Base-by-base conservation (phyloP, 352 stramenopile genomes). In the Pythium phragmiticola region DNA sequence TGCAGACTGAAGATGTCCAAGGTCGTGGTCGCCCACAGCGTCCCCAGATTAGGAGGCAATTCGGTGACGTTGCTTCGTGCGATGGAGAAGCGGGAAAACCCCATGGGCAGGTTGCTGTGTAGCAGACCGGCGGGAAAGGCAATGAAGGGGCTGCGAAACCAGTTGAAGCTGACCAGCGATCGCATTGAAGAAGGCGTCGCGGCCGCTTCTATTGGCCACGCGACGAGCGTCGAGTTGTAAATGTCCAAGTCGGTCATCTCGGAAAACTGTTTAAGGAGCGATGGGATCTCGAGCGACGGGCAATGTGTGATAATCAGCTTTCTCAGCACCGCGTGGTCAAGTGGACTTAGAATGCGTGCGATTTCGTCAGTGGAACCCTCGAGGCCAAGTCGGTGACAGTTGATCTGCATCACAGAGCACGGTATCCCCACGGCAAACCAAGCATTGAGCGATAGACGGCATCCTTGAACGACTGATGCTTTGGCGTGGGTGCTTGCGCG, bases 271-370 rank as follows among this genome's bases (percentile, higher is more conserved):
- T 39, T 28, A 45, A 70, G 57, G 3, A 59, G 3, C 1, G 23
- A 26, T 9, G 64, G 64, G 33, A 70, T 52, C 23, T 63, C 64
- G 4, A 70, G 47, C 7, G 36, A 26, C 12, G 45, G 42, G 33
- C 64, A 70, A 42, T 70, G 64, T 11, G 64, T 70, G 51, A 66
- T 34, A 36, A 70, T 66, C 17, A 70, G 26, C 34, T 66, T 65
- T 23, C 52, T 48, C 5, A 70, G 19, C 1, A 63, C 37, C 4
- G 36, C 42, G 4, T 51, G 49, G 23, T 70, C 64, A 2, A 62
- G 49, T 28, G 42, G 57, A 8, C 3, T 7, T 14, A 70, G 45
- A 3, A 39, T 26, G 1, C 13, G 6, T 5, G 57, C 21, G 39
- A 70, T 65, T 0, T 70, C 49, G 3, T 33, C 12, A 3, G 50